These are phyloP conservation scores for Leptomonas pyrrhocoris DNA, from an alignment of 208 protist species.

Conservation along the genomic window DNA sequence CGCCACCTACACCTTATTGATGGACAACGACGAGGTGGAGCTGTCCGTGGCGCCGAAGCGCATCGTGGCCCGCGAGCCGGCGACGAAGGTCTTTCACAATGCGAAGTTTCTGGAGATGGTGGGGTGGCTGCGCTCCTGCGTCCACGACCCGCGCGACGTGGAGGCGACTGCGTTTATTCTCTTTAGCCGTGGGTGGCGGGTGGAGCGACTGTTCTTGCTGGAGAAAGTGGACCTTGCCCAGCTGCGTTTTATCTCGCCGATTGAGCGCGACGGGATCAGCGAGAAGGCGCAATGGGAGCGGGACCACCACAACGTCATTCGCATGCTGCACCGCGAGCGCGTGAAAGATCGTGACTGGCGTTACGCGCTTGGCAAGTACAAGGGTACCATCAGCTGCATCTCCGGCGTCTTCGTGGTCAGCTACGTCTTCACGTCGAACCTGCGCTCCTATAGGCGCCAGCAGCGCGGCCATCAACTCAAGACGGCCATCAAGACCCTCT, in stretches of 20 bases:
- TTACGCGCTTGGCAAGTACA: constrained; percentile 72
- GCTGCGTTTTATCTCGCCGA: constrained; percentile 39
- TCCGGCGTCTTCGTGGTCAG: constrained; percentile 51
- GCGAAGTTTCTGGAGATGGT: constrained; percentile 70
- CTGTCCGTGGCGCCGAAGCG: constrained; percentile 65
- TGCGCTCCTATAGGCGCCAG: constrained; percentile 50
- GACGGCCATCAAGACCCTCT: constrained; percentile 39
- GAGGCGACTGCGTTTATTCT: constrained; percentile 76
- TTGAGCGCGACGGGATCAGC: constrained; percentile 39
- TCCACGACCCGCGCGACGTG: constrained; percentile 65
- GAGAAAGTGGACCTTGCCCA: constrained; percentile 69
- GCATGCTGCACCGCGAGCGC: constrained; percentile 47
- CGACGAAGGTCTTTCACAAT: constrained; percentile 52
- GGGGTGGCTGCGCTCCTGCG: constrained; percentile 70
- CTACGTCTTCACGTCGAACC: constrained; percentile 65
- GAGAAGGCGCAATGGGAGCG: constrained; percentile 75
- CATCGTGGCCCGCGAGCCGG: constrained; percentile 54
- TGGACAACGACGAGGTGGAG: constrained; percentile 81
- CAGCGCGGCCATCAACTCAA: constrained; percentile 57
- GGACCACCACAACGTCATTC: constrained; percentile 54
- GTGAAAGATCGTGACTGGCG: constrained; percentile 62
- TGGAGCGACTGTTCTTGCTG: constrained; percentile 74
- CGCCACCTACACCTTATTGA: constrained; percentile 73
- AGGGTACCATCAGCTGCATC: constrained; percentile 66
- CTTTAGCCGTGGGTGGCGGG: constrained; percentile 80